Evolutionary conservation across 345 rosid species (phyloP).

Genomic region (Euphorbia pulcherrima): DNA sequence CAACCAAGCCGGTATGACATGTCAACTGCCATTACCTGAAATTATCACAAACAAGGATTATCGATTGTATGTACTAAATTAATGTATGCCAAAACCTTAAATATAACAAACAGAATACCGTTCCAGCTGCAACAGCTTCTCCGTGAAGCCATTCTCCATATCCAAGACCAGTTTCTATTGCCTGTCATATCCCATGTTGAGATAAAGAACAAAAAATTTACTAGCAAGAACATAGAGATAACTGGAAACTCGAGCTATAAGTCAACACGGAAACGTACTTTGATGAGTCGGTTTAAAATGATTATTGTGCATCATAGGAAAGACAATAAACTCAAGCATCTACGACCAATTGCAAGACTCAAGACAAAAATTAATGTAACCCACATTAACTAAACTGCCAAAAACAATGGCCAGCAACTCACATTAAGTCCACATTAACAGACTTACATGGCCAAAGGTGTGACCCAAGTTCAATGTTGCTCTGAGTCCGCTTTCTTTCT

Average conservation of each 20-base stretch:
- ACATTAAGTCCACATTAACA: conserved; percentile 1
- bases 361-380: not conserved
- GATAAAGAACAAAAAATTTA: not conserved
- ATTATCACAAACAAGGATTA: not conserved
- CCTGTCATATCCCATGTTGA: conserved; percentile 43
- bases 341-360: not conserved
- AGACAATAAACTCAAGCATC: not conserved
- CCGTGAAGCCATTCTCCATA: conserved; percentile 98
- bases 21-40: conserved; percentile 97
- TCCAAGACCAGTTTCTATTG: conserved; percentile 90
- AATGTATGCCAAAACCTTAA: not conserved
- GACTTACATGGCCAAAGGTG: conserved; percentile 95
- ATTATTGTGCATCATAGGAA: not conserved
- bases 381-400: not conserved
- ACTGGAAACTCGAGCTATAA: not conserved
- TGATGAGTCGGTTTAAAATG: not conserved
- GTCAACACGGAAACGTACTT: not conserved
- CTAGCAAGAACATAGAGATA: not conserved
- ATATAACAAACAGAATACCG: conserved; percentile 36
- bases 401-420: not conserved
- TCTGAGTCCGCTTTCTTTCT: conserved; percentile 89
- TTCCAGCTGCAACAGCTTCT: conserved; percentile 99
- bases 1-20: conserved; percentile 98
- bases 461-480: conserved; percentile 96
- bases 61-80: not conserved